Evolutionary conservation across 768 basidiomycete genomes (phyloP).

Genomic region (Phallus indusiatus): DNA sequence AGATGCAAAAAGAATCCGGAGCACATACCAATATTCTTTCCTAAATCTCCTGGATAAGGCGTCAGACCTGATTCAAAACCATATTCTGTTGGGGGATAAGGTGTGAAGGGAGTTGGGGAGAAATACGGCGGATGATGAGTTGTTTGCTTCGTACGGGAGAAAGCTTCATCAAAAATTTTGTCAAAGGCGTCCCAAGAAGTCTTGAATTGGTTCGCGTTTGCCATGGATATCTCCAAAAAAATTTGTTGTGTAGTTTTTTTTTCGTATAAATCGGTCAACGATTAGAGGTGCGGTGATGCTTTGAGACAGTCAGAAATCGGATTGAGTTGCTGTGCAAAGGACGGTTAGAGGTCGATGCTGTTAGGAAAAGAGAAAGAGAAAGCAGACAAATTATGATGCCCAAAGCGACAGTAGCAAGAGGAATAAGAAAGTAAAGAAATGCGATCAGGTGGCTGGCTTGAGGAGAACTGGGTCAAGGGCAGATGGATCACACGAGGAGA

Average conservation of each 20-base stretch:
- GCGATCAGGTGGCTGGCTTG: background rate
- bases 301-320: background rate
- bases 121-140: background rate
- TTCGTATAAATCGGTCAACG: background rate
- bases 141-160: conserved; percentile 3
- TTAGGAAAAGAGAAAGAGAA: background rate
- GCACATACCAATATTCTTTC: background rate
- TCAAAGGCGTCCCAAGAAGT: conserved; percentile 9
- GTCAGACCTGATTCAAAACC: background rate
- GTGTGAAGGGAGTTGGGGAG: background rate
- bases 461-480: background rate
- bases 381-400: background rate
- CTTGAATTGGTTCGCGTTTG: background rate
- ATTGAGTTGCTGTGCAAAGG: background rate
- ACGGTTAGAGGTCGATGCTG: background rate
- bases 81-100: background rate
- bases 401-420: background rate
- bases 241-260: background rate
- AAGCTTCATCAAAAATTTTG: conserved; percentile 5
- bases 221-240: background rate
- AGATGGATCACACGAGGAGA: background rate
- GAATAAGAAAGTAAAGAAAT: background rate
- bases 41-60: background rate
- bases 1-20: background rate
- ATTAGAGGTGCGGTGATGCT: background rate